A percentile compares a stretch with the other conserved stretches of the same genome.
phyloP scores from a whole-genome alignment of 2,329 filamentous ascomycete species.

The Pseudopithomyces maydicus region DNA sequence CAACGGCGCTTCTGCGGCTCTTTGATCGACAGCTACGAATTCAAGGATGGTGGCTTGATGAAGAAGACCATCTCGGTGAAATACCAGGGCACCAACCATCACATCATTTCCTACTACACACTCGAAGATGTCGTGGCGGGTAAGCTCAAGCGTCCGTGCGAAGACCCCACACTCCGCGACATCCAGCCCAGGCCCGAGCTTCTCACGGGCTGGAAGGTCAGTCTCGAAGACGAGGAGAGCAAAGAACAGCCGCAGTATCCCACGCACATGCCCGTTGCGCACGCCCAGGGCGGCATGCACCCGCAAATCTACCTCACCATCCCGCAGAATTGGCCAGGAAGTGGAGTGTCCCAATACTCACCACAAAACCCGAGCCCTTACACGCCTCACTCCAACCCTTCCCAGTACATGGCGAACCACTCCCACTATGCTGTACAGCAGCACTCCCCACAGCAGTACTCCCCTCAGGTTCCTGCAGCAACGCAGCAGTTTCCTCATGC shows the following conservation, averaged over 20 bases:
- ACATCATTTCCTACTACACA: constrained; percentile 88
- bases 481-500: constrained; percentile 29
- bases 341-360: constrained; percentile 31
- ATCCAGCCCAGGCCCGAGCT: constrained; percentile 41
- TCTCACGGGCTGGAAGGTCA: constrained; percentile 44
- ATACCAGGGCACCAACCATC: constrained; percentile 75
- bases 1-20: constrained; percentile 75
- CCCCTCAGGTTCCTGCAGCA: constrained; percentile 3
- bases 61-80: constrained; percentile 92
- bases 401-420: constrained; percentile 24
- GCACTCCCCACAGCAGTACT: constrained; percentile 14
- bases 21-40: constrained; percentile 85
- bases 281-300: not conserved
- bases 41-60: constrained; percentile 80
- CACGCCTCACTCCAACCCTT: constrained; percentile 18
- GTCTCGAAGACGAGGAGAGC: constrained; percentile 44
- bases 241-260: constrained; percentile 37
- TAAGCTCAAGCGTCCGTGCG: constrained; percentile 41
- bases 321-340: constrained; percentile 39
- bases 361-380: constrained; percentile 35
- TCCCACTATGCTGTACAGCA: constrained; percentile 33
- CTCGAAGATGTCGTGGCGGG: constrained; percentile 71
- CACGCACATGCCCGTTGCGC: constrained; percentile 23
- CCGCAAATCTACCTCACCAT: constrained; percentile 34
- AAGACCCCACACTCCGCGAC: constrained; percentile 40